Evolutionary conservation across 2,329 filamentous ascomycete genomes (phyloP).

Genomic region (Pseudopithomyces maydicus): DNA sequence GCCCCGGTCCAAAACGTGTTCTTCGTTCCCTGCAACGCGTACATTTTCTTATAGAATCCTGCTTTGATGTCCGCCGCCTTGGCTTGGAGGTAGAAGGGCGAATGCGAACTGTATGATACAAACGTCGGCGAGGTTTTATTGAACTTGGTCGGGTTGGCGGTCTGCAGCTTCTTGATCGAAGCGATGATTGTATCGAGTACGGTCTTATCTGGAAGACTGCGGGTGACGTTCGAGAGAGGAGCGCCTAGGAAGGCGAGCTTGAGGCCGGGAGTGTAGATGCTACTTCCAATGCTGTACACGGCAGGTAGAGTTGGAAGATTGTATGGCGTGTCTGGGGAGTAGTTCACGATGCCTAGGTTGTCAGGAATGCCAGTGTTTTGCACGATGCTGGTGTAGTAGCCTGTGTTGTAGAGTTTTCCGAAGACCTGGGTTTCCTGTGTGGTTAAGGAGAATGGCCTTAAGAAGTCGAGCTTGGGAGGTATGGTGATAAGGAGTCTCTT

Average conservation of each 20-base stretch:
- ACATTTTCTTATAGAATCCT: slow-evolving; percentile 26
- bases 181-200: not conserved
- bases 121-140: slow-evolving; percentile 17
- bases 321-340: slow-evolving; percentile 27
- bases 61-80: slow-evolving; percentile 12
- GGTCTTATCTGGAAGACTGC: not conserved
- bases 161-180: slow-evolving; percentile 14
- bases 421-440: slow-evolving; percentile 44
- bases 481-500: slow-evolving; percentile 51
- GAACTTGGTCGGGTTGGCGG: slow-evolving; percentile 9
- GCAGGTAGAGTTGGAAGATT: slow-evolving; percentile 37
- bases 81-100: slow-evolving; percentile 24
- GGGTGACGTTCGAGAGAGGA: not conserved
- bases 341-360: slow-evolving; percentile 28
- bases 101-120: slow-evolving; percentile 26
- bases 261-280: not conserved
- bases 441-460: slow-evolving; percentile 46
- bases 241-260: not conserved
- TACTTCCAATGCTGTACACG: slow-evolving; percentile 16
- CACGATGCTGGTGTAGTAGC: slow-evolving; percentile 48
- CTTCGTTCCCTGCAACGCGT: slow-evolving; percentile 25
- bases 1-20: slow-evolving; percentile 31
- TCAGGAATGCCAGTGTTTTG: slow-evolving; percentile 46
- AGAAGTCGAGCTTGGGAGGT: slow-evolving; percentile 45
- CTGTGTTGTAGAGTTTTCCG: slow-evolving; percentile 42